Evolutionary conservation across 2,329 filamentous ascomycete genomes (phyloP).

Genomic region (Penicillium sp.): DNA sequence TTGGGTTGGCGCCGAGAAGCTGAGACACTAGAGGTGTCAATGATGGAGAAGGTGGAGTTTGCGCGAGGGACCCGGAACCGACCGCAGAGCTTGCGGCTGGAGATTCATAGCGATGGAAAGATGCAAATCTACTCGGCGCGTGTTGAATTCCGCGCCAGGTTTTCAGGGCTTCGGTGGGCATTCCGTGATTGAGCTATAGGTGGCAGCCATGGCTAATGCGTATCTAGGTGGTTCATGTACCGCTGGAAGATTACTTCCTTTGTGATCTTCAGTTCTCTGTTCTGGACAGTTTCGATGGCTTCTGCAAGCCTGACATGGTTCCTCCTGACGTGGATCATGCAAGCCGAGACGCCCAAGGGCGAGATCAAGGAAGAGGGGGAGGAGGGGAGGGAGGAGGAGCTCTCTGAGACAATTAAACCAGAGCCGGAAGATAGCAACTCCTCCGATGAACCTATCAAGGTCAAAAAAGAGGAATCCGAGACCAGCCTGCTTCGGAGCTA

Average conservation of each 20-base stretch:
- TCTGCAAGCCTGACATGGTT: conserved; percentile 69
- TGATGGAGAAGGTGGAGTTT: conserved; percentile 76
- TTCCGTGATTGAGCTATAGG: background rate
- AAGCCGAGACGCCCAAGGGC: conserved; percentile 25
- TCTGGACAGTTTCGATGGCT: conserved; percentile 75
- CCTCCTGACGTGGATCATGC: conserved; percentile 50
- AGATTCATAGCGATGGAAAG: conserved; percentile 68
- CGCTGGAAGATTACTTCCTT: conserved; percentile 73
- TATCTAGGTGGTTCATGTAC: conserved; percentile 76
- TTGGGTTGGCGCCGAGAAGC: conserved; percentile 66
- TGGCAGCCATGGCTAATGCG: conserved; percentile 20
- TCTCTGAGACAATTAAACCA: conserved; percentile 19
- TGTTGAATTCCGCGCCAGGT: conserved; percentile 71
- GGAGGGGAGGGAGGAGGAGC: conserved; percentile 28
- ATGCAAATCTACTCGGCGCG: conserved; percentile 75
- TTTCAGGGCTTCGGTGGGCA: conserved; percentile 67
- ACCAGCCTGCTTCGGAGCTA: conserved; percentile 21
- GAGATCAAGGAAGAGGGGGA: conserved; percentile 34
- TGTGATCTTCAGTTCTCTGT: conserved; percentile 66
- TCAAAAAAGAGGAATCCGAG: conserved; percentile 35
- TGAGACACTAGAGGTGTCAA: conserved; percentile 63
- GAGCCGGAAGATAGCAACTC: conserved; percentile 18
- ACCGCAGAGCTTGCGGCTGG: conserved; percentile 59
- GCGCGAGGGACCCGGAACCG: conserved; percentile 54
- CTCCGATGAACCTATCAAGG: conserved; percentile 23